These are phyloP conservation scores for Licmophora abbreviata DNA, from an alignment of 108 stramenopile genomes.

Conservation along the genomic window DNA sequence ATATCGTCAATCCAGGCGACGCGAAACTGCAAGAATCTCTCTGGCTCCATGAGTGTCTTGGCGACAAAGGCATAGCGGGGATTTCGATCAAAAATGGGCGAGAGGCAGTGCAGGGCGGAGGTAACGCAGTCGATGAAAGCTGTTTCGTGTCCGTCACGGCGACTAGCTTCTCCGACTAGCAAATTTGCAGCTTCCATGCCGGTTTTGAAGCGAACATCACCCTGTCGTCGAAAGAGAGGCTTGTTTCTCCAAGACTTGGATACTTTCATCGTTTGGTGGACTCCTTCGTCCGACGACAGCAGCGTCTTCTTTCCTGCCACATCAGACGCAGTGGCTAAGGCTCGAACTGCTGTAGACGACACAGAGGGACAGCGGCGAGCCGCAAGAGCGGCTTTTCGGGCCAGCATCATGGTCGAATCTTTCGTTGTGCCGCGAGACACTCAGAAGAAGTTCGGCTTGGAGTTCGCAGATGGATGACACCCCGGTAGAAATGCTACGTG, in stretches of 20 bases:
- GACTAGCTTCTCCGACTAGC: slow-evolving; percentile 74
- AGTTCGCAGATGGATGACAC: too few species aligned
- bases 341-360: too few species aligned
- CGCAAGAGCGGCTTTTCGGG: too few species aligned
- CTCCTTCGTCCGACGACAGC: slow-evolving; percentile 50
- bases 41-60: slow-evolving; percentile 90
- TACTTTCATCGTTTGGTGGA: slow-evolving; percentile 81
- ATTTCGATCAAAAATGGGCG: slow-evolving; percentile 91
- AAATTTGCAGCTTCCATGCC: slow-evolving; percentile 89
- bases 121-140: slow-evolving; percentile 81
- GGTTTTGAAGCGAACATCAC: slow-evolving; percentile 89
- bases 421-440: too few species aligned
- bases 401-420: too few species aligned
- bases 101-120: slow-evolving; percentile 65
- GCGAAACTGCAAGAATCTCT: slow-evolving; percentile 82
- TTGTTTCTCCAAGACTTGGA: slow-evolving; percentile 82
- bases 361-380: too few species aligned
- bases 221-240: slow-evolving; percentile 88
- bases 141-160: slow-evolving; percentile 81
- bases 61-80: slow-evolving; percentile 94
- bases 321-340: too few species aligned
- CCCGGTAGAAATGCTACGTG: too few species aligned
- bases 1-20: slow-evolving; percentile 87
- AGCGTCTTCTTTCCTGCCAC: slow-evolving; percentile 11
- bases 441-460: too few species aligned